phyloP scores from a whole-genome alignment of 129 eudicot species.

The Helianthus tuberosus region DNA sequence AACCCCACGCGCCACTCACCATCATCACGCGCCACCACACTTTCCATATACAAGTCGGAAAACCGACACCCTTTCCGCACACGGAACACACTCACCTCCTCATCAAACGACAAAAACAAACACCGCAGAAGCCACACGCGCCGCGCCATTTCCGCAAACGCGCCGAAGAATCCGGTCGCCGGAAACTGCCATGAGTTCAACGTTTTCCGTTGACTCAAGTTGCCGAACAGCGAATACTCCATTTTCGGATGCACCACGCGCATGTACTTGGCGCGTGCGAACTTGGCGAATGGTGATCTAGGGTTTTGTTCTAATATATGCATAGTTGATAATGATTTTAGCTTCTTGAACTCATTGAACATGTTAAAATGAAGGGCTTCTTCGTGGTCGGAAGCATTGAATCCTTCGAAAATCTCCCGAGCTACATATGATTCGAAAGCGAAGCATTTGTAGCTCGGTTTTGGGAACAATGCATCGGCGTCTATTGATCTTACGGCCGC shows the following conservation, averaged over 20 bases:
- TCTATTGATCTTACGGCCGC: constrained; percentile 53
- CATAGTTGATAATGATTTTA: constrained; percentile 40
- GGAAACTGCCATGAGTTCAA: constrained; percentile 72
- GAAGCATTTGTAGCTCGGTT: constrained; percentile 50
- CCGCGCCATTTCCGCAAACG: constrained; percentile 81
- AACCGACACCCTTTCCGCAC: constrained; percentile 54
- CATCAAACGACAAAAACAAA: constrained; percentile 55
- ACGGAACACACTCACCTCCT: constrained; percentile 63
- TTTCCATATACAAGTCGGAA: constrained; percentile 90
- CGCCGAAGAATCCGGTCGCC: constrained; percentile 61
- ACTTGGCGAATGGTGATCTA: constrained; percentile 60
- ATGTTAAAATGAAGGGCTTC: constrained; percentile 24
- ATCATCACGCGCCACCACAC: constrained; percentile 34
- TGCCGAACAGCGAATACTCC: constrained; percentile 88
- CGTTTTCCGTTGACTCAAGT: constrained; percentile 73
- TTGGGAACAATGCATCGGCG: constrained; percentile 30
- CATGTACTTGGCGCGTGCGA: constrained; percentile 67
- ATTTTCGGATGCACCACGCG: constrained; percentile 85
- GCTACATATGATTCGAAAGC: constrained; percentile 69
- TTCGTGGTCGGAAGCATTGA: constrained; percentile 23
- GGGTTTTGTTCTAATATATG: constrained; percentile 48
- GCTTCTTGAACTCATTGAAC: constrained; percentile 49
- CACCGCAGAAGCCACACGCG: constrained; percentile 81
- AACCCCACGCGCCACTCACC: constrained; percentile 63
- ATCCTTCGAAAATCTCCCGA: constrained; percentile 62